phyloP scores from a whole-genome alignment of 2,329 filamentous ascomycete genomes.

The Aspergillus sp. region DNA sequence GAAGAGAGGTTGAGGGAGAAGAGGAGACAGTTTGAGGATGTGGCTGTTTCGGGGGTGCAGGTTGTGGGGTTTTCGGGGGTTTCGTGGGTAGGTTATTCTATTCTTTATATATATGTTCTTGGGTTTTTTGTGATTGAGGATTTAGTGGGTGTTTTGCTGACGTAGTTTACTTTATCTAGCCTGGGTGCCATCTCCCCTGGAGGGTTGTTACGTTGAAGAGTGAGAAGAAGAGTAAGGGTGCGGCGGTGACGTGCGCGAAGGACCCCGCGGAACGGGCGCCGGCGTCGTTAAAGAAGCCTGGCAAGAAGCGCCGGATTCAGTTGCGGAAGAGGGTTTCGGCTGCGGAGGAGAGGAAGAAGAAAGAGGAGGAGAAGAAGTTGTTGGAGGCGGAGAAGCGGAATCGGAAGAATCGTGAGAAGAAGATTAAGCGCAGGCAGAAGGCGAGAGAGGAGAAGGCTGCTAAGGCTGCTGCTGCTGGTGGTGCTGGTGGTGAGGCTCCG shows the following conservation, averaged over 20 bases:
- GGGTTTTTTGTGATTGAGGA: not conserved
- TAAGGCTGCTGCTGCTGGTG: slow-evolving; percentile 25
- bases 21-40: slow-evolving; percentile 38
- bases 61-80: slow-evolving; percentile 34
- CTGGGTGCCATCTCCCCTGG: slow-evolving; percentile 46
- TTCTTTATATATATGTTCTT: not conserved
- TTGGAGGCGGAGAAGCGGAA: slow-evolving; percentile 42
- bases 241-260: slow-evolving; percentile 24
- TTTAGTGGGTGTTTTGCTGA: not conserved
- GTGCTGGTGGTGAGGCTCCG: slow-evolving; percentile 17
- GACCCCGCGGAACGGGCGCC: slow-evolving; percentile 28
- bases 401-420: slow-evolving; percentile 43
- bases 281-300: slow-evolving; percentile 43
- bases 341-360: slow-evolving; percentile 35
- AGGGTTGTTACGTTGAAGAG: slow-evolving; percentile 40
- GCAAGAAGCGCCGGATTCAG: slow-evolving; percentile 46
- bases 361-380: slow-evolving; percentile 33
- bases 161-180: slow-evolving; percentile 23
- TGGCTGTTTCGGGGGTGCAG: slow-evolving; percentile 39
- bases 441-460: slow-evolving; percentile 38
- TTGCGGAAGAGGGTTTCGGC: slow-evolving; percentile 38
- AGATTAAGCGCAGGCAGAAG: slow-evolving; percentile 42
- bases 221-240: slow-evolving; percentile 32
- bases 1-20: slow-evolving; percentile 21
- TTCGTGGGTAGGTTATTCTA: slow-evolving; percentile 37